Conservation (phyloP, 2,329 filamentous ascomycete species). For the Cryphonectria radicalis region DNA sequence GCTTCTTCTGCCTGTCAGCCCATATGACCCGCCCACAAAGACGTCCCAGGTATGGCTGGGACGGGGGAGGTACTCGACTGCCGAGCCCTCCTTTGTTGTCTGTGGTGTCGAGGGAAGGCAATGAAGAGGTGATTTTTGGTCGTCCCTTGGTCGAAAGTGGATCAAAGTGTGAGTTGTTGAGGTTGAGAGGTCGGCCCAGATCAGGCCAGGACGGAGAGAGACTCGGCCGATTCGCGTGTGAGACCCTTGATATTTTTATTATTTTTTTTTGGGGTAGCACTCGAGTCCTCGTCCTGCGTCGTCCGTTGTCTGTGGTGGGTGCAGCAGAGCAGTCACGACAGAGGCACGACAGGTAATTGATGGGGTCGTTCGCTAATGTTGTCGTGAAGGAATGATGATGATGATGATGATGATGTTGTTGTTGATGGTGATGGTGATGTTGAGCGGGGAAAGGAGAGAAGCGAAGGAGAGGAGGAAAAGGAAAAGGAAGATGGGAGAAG, state of each 20-base stretch:
- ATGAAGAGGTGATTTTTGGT: not conserved
- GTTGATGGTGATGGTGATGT: not conserved
- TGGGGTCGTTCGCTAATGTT: not conserved
- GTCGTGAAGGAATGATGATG: not conserved
- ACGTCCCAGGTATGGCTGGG: not conserved
- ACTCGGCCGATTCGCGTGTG: constrained; percentile 16
- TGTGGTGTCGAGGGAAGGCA: not conserved
- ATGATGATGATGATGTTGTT: not conserved
- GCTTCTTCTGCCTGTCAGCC: not conserved
- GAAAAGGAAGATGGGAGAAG: not conserved
- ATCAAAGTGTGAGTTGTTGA: not conserved
- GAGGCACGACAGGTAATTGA: not conserved
- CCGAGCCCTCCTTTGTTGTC: not conserved
- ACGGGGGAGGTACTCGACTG: not conserved
- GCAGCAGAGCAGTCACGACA: not conserved
- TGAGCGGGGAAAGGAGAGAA: not conserved
- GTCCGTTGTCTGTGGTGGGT: not conserved
- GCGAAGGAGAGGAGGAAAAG: not conserved
- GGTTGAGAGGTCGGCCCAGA: not conserved
- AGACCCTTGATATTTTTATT: not conserved
- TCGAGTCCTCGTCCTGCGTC: not conserved
- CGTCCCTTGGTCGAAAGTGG: not conserved
- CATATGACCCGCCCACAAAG: not conserved
- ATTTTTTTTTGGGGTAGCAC: not conserved
- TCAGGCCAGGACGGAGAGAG: not conserved